Evolutionary conservation across 2,329 filamentous ascomycete species (phyloP).

Genomic region (Beauveria bassiana): DNA sequence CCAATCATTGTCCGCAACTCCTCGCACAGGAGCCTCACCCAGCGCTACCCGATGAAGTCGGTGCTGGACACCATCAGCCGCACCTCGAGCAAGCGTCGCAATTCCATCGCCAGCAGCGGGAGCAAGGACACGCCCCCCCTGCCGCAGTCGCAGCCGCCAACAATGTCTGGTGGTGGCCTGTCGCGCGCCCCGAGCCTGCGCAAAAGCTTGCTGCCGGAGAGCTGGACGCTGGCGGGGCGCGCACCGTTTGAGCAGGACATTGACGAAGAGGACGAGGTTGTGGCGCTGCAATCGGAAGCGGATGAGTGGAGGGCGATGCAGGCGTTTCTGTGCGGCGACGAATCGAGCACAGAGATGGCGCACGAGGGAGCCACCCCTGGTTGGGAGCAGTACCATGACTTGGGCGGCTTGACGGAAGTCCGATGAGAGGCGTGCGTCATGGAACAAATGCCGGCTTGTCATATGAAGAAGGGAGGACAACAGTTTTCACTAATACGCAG

Average conservation of each 20-base stretch:
- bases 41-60: conserved; percentile 10
- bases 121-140: conserved; percentile 7
- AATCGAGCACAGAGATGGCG: conserved; percentile 12
- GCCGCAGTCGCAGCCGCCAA: conserved; percentile 1
- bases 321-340: conserved; percentile 24
- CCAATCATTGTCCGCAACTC: conserved; percentile 12
- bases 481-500: neutral
- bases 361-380: conserved; percentile 24
- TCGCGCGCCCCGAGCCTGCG: conserved; percentile 11
- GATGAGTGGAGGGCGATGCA: conserved; percentile 32
- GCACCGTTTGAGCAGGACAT: conserved; percentile 12
- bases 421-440: conserved; percentile 17
- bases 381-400: conserved; percentile 40
- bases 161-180: neutral
- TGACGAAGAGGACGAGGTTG: conserved; percentile 21
- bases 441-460: no score
- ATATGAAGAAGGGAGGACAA: neutral
- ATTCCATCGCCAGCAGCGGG: neutral
- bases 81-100: conserved; percentile 3
- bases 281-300: conserved; percentile 19
- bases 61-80: conserved; percentile 6
- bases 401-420: conserved; percentile 37
- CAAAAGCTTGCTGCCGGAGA: conserved; percentile 15
- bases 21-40: conserved; percentile 10
- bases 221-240: conserved; percentile 12